Base-by-base conservation (phyloP, 1,284 basidiomycete genomes). In the Sanguinoderma infundibulare region DNA sequence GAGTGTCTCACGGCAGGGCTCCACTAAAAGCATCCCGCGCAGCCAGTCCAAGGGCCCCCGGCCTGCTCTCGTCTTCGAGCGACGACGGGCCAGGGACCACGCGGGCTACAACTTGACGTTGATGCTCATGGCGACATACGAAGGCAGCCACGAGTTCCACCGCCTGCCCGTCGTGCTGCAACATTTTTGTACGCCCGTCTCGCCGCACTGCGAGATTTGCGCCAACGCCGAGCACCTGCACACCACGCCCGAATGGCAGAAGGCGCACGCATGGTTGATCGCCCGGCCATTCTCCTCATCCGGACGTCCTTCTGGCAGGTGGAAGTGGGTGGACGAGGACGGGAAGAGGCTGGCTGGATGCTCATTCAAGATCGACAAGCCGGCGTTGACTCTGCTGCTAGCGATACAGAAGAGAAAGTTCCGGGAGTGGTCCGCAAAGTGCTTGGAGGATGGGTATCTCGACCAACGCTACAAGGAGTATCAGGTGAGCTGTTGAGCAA, bases 181-280 rank as follows among this genome's bases (percentile, higher is more conserved):
- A 14, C 54, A 42, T 22, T 61, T 61, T 44, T 39, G 28, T 8
- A 3, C 53, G 2, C 55, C 55, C 22, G 24, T 61, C 12, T 57
- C 32, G 26, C 60, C 60, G 1, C 60, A 61, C 35, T 40, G 39
- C 59, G 30, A 14, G 17, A 39, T 47, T 35, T 10, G 17, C 22
- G 55, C 34, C 5, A 24, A 15, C n/a, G 28, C 38, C 14, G 20
- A 47, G 5, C 57, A 59, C 42, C 24, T 59, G 22, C 57, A 59
- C 42, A 59, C 57, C 30, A 36, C 22, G 4, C 57, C 57, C 14
- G 51, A 53, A 35, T 59, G 57, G 57, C n/a, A 24, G 22, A 44
- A 30, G 42, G 14, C 26, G 3, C 32, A 59, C n/a, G 34, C 20
- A 10, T 59, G 57, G 57, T 24, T 59, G 28, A 53, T 59, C 22